Percentiles rank a stretch among this genome's conserved stretches.
phyloP scores from a whole-genome alignment of 2,329 filamentous ascomycete species.

The Fusarium xylarioides region DNA sequence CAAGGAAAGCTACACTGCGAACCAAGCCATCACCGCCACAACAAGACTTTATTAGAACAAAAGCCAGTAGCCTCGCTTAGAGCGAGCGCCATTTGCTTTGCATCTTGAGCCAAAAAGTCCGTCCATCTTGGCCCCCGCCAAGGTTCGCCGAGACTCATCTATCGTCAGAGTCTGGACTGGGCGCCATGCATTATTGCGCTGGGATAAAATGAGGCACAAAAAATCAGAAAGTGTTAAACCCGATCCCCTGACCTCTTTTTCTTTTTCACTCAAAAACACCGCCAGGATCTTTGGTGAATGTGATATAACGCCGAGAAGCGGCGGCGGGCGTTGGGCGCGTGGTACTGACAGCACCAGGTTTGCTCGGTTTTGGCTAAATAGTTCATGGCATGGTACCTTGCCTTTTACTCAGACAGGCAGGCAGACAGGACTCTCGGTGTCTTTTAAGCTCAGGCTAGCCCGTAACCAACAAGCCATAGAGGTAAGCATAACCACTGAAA shows the following conservation, averaged over 20 bases:
- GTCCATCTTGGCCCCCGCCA: constrained; percentile 33
- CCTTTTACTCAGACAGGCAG: constrained; percentile 5
- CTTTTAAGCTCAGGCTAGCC: constrained; percentile 25
- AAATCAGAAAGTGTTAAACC: background rate
- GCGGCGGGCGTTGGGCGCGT: constrained; percentile 9
- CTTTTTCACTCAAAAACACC: background rate
- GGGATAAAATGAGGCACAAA: constrained; percentile 11
- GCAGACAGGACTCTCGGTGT: constrained; percentile 8
- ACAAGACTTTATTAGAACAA: background rate
- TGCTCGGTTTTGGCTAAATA: constrained; percentile 2
- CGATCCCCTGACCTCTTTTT: background rate
- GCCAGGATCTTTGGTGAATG: background rate
- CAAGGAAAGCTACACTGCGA: background rate
- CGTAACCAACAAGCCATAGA: background rate
- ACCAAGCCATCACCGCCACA: constrained; percentile 10
- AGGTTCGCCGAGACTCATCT: constrained; percentile 25
- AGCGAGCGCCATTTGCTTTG: constrained; percentile 26
- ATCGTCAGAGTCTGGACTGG: constrained; percentile 35
- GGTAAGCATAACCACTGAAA: constrained; percentile 26
- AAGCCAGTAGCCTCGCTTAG: constrained; percentile 35
- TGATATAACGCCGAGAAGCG: constrained; percentile 2
- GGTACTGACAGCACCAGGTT: background rate
- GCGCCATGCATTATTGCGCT: constrained; percentile 4
- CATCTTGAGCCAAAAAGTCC: constrained; percentile 33
- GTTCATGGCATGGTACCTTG: background rate